Evolutionary conservation across 1,139 yeast species (phyloP), one percentile per base, ranked within the genome.

Genomic region (Saccharomyces hybrid): DNA sequence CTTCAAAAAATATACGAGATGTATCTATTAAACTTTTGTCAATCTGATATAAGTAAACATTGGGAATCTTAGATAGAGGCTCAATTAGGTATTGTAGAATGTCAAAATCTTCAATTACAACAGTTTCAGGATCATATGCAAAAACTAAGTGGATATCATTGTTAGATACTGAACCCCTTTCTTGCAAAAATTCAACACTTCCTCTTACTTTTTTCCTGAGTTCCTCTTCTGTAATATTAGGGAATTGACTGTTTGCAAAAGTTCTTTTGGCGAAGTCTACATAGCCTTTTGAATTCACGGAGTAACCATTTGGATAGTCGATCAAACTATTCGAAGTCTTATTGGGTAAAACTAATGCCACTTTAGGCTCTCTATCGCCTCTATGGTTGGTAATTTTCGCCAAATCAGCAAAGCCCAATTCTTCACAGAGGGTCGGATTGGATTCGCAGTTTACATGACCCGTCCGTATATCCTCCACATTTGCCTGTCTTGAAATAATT

Each of bases 391-490:
- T 32, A 13, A 32, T 32, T 32, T 32, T 32, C 38, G 14, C 38
- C 54, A 78, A 61, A 26, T 68, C 68, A 1, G 57, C 57, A 58
- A 77, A 74, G 0, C 83, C 84, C 47, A 86, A 66, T 52, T 76
- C 71, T 38, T 70, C 63, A 66, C 93, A 86, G 3, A 84, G 63
- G 23, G 70, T 71, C 3, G 74, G 70, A 60, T 82, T 75, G 23
- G 77, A 67, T 31, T 69, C 67, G 68, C 93, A 86, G 69, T 81
- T 82, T 58, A 85, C 72, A 67, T 82, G 88, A 7, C 79, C 85
- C 0, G 81, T 70, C n/a, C 71, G 70, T 14, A 79, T 71, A 8
- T 72, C 70, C 8, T 73, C 63, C 11, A 72, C 61, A 2, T 47
- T 47, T 5, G 84, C 65, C 50, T 74, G 78, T 61, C 80, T 81